These are phyloP conservation scores for Crithidia expoeki DNA, from an alignment of 208 protist species.

Conservation along the genomic window DNA sequence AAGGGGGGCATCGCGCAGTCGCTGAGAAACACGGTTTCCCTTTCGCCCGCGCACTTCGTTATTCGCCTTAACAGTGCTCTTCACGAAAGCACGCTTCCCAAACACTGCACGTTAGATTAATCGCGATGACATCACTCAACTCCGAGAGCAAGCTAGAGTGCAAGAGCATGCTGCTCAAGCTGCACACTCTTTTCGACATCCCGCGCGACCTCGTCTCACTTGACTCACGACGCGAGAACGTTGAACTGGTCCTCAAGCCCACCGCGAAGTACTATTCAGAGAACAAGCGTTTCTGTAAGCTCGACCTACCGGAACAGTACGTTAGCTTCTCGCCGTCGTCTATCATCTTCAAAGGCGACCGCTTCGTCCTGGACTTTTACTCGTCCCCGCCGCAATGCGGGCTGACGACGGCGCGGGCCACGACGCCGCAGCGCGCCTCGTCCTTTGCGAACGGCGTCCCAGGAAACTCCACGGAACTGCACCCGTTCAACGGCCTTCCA, in stretches of 20 bases:
- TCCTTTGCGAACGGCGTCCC: conserved; percentile 21
- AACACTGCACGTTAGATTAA: neutral
- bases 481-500: neutral
- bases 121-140: conserved; percentile 9
- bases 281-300: conserved; percentile 46
- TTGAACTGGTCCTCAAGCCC: conserved; percentile 61
- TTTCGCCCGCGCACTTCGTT: too few species aligned
- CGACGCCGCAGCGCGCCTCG: conserved; percentile 21
- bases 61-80: too few species aligned
- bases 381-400: conserved; percentile 15
- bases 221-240: conserved; percentile 35
- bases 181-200: conserved; percentile 68
- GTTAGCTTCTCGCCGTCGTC: conserved; percentile 48
- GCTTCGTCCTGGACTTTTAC: conserved; percentile 63
- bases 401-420: conserved; percentile 5
- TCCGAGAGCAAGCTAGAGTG: conserved; percentile 31
- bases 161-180: conserved; percentile 43
- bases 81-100: too few species aligned
- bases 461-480: conserved; percentile 10
- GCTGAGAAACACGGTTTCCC: too few species aligned
- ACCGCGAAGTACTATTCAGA: conserved; percentile 62
- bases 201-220: conserved; percentile 60
- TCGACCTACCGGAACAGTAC: conserved; percentile 47
- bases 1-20: too few species aligned
- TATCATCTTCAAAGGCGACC: conserved; percentile 50